These are phyloP conservation scores for Aspergillus awamori DNA, from an alignment of 2,329 filamentous ascomycete species.

Conservation along the genomic window DNA sequence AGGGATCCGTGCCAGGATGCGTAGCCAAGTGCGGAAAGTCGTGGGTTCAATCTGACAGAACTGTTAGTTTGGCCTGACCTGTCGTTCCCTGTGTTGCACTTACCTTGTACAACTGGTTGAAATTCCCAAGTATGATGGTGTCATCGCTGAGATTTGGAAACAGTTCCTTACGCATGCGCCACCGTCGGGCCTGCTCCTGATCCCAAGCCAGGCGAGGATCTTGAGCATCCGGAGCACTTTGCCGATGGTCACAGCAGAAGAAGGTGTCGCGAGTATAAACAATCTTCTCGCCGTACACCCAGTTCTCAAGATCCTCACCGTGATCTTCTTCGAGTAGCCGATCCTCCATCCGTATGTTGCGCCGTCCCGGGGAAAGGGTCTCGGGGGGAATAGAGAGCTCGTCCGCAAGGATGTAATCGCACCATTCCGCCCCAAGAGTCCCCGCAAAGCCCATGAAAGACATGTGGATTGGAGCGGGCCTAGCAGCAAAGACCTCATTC, in stretches of 20 bases:
- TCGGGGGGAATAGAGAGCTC: slow-evolving; percentile 79
- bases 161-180: slow-evolving; percentile 89
- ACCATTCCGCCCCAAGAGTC: slow-evolving; percentile 95
- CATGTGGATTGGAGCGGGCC: slow-evolving; percentile 96
- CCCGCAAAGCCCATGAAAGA: slow-evolving; percentile 99
- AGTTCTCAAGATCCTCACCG: slow-evolving; percentile 70
- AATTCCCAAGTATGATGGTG: slow-evolving; percentile 90
- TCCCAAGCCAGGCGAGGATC: slow-evolving; percentile 75
- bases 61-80: neutral
- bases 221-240: slow-evolving; percentile 75
- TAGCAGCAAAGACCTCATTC: slow-evolving; percentile 94
- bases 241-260: slow-evolving; percentile 96
- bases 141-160: slow-evolving; percentile 84
- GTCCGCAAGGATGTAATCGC: slow-evolving; percentile 93
- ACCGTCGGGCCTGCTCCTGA: slow-evolving; percentile 77
- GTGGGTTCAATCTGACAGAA: slow-evolving; percentile 82
- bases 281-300: slow-evolving; percentile 97
- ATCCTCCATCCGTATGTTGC: slow-evolving; percentile 74
- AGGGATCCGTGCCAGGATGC: slow-evolving; percentile 81
- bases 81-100: neutral
- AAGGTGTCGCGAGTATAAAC: slow-evolving; percentile 94
- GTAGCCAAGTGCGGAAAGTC: slow-evolving; percentile 92
- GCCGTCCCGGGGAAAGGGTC: slow-evolving; percentile 77
- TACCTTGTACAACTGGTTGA: slow-evolving; percentile 99
- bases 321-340: slow-evolving; percentile 64